Evolutionary conservation across 495 filamentous ascomycete species (phyloP).

Genomic region (Hypomontagnella submonticulosa): DNA sequence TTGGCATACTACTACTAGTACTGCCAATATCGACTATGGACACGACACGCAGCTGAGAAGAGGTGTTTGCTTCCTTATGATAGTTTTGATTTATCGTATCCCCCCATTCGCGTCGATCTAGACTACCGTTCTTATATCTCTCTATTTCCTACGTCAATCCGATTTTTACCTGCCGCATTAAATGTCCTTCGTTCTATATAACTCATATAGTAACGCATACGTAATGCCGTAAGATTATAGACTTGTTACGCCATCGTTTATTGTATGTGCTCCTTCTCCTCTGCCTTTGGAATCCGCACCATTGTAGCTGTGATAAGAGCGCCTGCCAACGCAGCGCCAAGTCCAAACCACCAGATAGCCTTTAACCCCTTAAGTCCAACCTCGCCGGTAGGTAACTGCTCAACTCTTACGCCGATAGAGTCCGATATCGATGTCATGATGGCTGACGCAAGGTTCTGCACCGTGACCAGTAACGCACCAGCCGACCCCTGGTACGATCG

Average conservation of each 20-base stretch:
- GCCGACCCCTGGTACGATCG: constrained; percentile 71
- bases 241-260: neutral
- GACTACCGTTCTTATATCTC: too few species aligned
- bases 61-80: too few species aligned
- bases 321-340: constrained; percentile 52
- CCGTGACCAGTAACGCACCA: constrained; percentile 69
- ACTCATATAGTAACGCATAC: too few species aligned
- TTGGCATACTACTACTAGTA: too few species aligned
- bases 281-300: constrained; percentile 60
- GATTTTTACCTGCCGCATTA: neutral
- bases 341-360: constrained; percentile 63
- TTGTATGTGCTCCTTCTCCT: constrained; percentile 63
- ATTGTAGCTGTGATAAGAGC: constrained; percentile 55
- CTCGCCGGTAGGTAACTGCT: constrained; percentile 48
- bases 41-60: too few species aligned
- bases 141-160: too few species aligned
- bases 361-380: constrained; percentile 57
- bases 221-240: neutral
- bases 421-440: constrained; percentile 59
- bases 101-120: too few species aligned
- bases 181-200: too few species aligned
- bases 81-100: too few species aligned
- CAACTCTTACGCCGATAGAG: constrained; percentile 57
- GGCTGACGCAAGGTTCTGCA: constrained; percentile 65
- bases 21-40: too few species aligned